Conservation (phyloP, 352 stramenopile species). For the Phytophthora macrochlamydospora region DNA sequence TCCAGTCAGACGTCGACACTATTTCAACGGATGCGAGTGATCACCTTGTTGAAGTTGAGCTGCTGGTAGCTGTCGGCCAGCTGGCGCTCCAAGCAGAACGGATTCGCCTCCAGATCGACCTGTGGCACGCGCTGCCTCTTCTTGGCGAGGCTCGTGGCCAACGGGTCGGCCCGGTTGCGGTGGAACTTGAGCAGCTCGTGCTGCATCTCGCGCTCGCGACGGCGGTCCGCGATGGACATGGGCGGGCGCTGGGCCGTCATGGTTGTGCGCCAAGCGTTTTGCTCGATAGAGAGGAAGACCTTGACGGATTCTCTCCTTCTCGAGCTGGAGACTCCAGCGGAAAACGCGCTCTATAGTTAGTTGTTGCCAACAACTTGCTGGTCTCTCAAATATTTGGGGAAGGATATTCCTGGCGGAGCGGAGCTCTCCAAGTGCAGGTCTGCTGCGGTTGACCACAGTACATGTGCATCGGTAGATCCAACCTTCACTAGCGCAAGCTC, state of each 20-base stretch:
- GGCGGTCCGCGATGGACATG: slow-evolving; percentile 22
- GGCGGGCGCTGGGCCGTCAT: slow-evolving; percentile 25
- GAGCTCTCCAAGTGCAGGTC: too few relatives aligned
- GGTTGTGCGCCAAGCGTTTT: background rate
- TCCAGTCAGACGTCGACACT: slow-evolving; percentile 18
- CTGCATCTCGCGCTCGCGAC: slow-evolving; percentile 74
- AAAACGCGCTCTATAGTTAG: slow-evolving; percentile 5
- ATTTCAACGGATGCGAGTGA: slow-evolving; percentile 1
- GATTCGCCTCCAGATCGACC: slow-evolving; percentile 65
- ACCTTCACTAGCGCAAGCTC: background rate
- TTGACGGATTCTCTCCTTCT: slow-evolving; percentile 8
- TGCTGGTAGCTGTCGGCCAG: slow-evolving; percentile 77
- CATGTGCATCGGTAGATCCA: too few relatives aligned
- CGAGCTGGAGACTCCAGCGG: too few relatives aligned
- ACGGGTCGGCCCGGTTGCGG: slow-evolving; percentile 43
- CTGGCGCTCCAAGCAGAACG: slow-evolving; percentile 76
- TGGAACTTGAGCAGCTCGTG: slow-evolving; percentile 75
- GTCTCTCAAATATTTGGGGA: slow-evolving; percentile 11
- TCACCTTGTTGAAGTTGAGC: slow-evolving; percentile 83
- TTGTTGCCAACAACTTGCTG: too few relatives aligned
- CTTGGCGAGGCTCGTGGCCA: slow-evolving; percentile 61
- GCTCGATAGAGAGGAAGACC: slow-evolving; percentile 2
- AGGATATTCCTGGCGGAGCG: slow-evolving; percentile 12
- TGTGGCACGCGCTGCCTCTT: slow-evolving; percentile 67
- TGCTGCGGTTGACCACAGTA: too few relatives aligned